Evolutionary conservation across 2,329 filamentous ascomycete genomes (phyloP), one percentile per base, ranked within the genome.

Genomic region (Nigrograna mackinnonii): DNA sequence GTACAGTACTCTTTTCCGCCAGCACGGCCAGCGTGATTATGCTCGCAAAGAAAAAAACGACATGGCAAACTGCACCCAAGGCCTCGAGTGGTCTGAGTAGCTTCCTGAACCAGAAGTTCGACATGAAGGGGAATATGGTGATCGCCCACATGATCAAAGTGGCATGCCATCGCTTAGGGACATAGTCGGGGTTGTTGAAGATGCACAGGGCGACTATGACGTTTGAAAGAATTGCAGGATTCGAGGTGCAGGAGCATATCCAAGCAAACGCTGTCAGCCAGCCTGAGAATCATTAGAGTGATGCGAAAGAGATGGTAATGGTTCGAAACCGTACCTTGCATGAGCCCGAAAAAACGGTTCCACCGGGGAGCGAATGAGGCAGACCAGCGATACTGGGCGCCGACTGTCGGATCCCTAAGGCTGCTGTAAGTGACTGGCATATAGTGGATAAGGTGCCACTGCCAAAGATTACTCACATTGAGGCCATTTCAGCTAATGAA

Each of bases 1-100:
- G 45, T 1, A 67, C 55, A 2, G 60, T 55, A 19, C 65, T 66
- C 32, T 64, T 65, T 2, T 71, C 64, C 2, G 71, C 69, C 45
- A 74, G 60, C 3, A 69, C 66, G 49, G 67, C 69, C 6, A 79
- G 53, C 3, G 69, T 66, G 30, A 75, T 69, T 14, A 79, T 60
- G 45, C 75, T 71, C 4, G 67, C 74, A 43, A 79, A 70, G 50
- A 79, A 74, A 13, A 76, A 76, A 11, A 71, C 50, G 7, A 78
- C 60, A 42, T 79, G 76, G 7, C 77, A 48, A 19, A 75, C 59
- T 4, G 75, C 61, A 13, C 75, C 64, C 6, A 71, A 45, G 2
- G 69, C 68, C 49, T 80, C 76, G 22, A 77, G 55, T 2, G 64
- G 49, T 4, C 73, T 76, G 5, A 79, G 59, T 1, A 71, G 41